Base-by-base conservation (phyloP, 129 eudicot species). In the Solidago caesia region DNA sequence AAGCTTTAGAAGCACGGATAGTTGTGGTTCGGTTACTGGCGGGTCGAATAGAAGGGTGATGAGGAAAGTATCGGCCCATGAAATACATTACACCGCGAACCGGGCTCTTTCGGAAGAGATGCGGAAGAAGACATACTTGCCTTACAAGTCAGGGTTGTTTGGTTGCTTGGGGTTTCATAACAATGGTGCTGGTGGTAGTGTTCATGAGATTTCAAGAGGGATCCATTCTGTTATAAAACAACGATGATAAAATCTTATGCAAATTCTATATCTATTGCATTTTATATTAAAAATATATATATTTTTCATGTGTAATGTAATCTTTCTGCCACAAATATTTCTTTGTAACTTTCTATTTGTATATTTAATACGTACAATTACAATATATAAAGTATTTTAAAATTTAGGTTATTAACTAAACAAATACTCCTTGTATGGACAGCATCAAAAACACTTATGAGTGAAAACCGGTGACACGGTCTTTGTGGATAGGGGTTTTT, bases 51-150 rank as follows among this genome's bases (percentile, higher is more conserved):
- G 83, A 60, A 80, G 83, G 71, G 82, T 80, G 55, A 43, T 52
- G 68, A 72, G 73, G 44, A 80, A 61, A 61, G 80, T 80, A 2
- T 86, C 96, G 55, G 87, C 92, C 26, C 91, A 86, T 52, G 95
- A 86, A 56, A 39, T 84, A 74, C 97, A 88, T 84, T 91, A 91
- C 79, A 81, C 88, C 11, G 83, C 82, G 61, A 88, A 88, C 68
- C 83, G 97, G 44, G 92, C 95, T 11, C 85, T 84, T 62, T 87
- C 97, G 67, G 92, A 86, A 84, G 97, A 91, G 90, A 88, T 91
- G 97, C 77, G 79, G 88, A 80, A 76, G 89, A 91, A 86, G 90
- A 91, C 92, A 0, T 91, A 79, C 72, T 68, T 91, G 85, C 97
- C 97, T 14, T 91, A 88, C 78, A 86, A 83, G 65, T 85, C 87